Evolutionary conservation across 164 flowering plant genomes (phyloP).

Genomic region (Chimonanthus praecox): DNA sequence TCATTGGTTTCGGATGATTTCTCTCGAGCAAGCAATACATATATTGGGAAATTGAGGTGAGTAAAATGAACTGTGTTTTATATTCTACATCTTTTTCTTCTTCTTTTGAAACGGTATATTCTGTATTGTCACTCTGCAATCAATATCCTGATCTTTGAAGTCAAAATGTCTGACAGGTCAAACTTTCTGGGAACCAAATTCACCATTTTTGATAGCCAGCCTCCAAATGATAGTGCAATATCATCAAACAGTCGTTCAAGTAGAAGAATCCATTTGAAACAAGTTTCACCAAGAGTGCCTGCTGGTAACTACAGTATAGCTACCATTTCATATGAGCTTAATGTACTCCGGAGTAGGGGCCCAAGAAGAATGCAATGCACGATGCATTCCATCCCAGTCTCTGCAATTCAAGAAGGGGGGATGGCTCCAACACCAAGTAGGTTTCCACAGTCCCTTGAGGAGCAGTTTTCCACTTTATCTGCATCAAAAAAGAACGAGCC

Average conservation of each 20-base stretch:
- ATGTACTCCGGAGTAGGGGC: constrained; percentile 73
- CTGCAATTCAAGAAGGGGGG: constrained; percentile 72
- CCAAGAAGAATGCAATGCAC: constrained; percentile 83
- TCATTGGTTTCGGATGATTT: constrained; percentile 61
- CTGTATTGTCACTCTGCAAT: no score
- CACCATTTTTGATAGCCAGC: constrained; percentile 50
- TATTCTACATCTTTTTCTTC: not conserved
- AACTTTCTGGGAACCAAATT: constrained; percentile 90
- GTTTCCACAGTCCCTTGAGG: constrained; percentile 32
- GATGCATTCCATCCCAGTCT: constrained; percentile 63
- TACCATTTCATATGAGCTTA: constrained; percentile 66
- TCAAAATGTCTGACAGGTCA: constrained; percentile 46
- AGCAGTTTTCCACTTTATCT: constrained; percentile 19
- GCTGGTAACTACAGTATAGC: constrained; percentile 44
- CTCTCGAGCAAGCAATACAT: constrained; percentile 51
- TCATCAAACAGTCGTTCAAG: constrained; percentile 27
- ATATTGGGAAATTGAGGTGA: constrained; percentile 71
- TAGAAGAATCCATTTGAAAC: constrained; percentile 32
- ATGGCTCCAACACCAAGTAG: constrained; percentile 63
- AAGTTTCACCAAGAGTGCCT: constrained; percentile 45
- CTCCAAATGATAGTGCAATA: constrained; percentile 29
- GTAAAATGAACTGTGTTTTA: not conserved
- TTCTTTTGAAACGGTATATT: not conserved
- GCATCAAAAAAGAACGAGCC: constrained; percentile 24
- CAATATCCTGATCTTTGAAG: not conserved